Evolutionary conservation across 306 rosid species (phyloP).

Genomic region (Benincasa hispida): DNA sequence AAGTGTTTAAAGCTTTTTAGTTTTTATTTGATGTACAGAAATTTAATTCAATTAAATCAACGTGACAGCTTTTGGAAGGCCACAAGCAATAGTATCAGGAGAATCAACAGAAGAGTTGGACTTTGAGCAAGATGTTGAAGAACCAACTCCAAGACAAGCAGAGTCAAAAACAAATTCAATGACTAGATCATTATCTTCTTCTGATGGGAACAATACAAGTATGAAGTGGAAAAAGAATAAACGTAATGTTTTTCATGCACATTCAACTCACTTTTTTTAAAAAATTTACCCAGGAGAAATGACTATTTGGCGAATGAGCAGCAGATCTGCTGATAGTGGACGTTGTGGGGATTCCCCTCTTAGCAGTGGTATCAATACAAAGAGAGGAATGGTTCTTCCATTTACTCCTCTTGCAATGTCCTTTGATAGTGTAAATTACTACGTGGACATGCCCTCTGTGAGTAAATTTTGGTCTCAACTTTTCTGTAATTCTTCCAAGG

Average conservation of each 20-base stretch:
- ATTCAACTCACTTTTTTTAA: background rate
- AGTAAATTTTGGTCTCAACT: conserved; percentile 7
- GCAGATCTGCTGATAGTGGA: conserved; percentile 35
- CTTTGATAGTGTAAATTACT: conserved; percentile 68
- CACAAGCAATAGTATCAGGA: conserved; percentile 65
- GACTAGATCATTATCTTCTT: conserved; percentile 39
- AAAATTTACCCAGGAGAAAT: conserved; percentile 50
- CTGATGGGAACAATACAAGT: conserved; percentile 70
- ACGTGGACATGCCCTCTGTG: conserved; percentile 91
- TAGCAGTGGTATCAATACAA: conserved; percentile 40
- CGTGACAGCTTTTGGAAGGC: conserved; percentile 48
- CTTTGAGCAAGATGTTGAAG: conserved; percentile 25
- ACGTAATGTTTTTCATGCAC: background rate
- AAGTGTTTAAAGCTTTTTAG: background rate
- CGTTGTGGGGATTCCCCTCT: conserved; percentile 26
- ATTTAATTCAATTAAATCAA: conserved; percentile 1
- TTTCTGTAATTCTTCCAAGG: background rate
- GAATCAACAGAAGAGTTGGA: conserved; percentile 59
- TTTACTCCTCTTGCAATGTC: conserved; percentile 93
- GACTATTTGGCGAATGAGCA: conserved; percentile 51
- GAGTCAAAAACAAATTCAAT: conserved; percentile 23
- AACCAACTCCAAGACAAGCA: conserved; percentile 48
- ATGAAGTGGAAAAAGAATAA: conserved; percentile 8
- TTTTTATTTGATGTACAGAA: background rate
- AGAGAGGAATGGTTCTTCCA: conserved; percentile 87